Evolutionary conservation across 2,329 filamentous ascomycete species (phyloP), one percentile per base, ranked within the genome.

Genomic region (Thelonectria blattea): DNA sequence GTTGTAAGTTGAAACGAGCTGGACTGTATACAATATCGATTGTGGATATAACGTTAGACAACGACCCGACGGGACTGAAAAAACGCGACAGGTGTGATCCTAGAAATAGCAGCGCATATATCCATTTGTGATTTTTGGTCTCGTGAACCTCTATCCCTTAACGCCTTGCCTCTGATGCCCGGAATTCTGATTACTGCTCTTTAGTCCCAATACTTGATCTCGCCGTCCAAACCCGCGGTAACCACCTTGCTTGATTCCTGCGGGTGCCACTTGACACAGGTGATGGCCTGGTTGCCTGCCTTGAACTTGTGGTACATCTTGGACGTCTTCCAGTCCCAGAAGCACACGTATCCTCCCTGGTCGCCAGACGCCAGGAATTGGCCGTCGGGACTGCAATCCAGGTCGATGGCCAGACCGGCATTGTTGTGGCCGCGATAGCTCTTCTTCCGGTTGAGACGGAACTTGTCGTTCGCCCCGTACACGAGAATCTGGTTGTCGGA

Each of bases 311-410:
- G 92, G 78, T 92, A 97, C 93, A 99, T 94, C 80, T 97, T 98
- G 76, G 94, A 96, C 41, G 93, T 97, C 85, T 99, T 99, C 92
- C 93, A 99, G 78, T 98, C 95, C 92, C 93, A 99, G 79, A 98
- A 97, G 78, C 91, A 96, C 49, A 97, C 88, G 71, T 87, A 97
- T 37, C 96, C 95, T 15, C 87, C 92, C 52, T 88, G 91, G 76
- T 99, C 95, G 63, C 95, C 95, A 17, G 87, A 91, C 18, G 88
- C 90, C 56, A 99, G 82, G 75, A 97, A 96, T 73, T 96, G 92
- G 0, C 95, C 95, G 74, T 98, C 95, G 1, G 93, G 92, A 70
- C 88, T 92, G 73, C 96, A 90, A 53, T 90, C 88, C 52, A 99
- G 84, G 71, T 97, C 95, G 64, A 98, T 92, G 2, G 91, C 93